Conservation (phyloP, 1,284 basidiomycete genomes). For the Irpex sp. region DNA sequence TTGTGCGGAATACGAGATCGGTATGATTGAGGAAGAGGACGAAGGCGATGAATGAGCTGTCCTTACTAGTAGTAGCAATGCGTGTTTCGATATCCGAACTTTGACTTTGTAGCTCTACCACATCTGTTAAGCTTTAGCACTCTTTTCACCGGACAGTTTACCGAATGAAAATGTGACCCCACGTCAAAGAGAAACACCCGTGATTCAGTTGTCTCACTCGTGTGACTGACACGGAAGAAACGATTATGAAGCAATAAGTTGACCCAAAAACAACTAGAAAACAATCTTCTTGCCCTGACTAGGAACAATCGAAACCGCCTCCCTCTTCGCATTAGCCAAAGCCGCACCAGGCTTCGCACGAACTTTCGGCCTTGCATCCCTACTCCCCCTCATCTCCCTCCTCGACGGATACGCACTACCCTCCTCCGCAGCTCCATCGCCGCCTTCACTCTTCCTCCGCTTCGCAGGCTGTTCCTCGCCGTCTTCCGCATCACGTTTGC, state of each 20-base stretch:
- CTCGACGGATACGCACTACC: slow-evolving; percentile 7
- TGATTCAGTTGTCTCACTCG: neutral
- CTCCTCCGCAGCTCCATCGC: slow-evolving; percentile 6
- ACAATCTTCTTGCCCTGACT: slow-evolving; percentile 80
- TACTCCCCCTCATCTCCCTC: slow-evolving; percentile 9
- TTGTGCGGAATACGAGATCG: slow-evolving; percentile 85
- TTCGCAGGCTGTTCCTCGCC: slow-evolving; percentile 9
- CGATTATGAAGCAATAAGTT: neutral
- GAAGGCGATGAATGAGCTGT: slow-evolving; percentile 22
- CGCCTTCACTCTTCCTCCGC: slow-evolving; percentile 4
- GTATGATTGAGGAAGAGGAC: slow-evolving; percentile 57
- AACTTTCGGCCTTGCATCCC: slow-evolving; percentile 11
- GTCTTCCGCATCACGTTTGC: slow-evolving; percentile 14
- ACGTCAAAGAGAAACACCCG: neutral
- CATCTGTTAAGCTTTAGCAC: no score
- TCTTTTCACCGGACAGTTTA: no score
- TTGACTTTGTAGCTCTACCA: no score
- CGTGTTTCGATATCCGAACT: neutral
- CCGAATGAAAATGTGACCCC: neutral
- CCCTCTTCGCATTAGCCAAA: slow-evolving; percentile 83
- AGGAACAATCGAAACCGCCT: slow-evolving; percentile 82
- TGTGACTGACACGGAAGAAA: neutral
- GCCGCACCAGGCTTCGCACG: slow-evolving; percentile 88
- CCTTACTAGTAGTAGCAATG: neutral
- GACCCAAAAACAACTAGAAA: slow-evolving; percentile 38